phyloP scores from a whole-genome alignment of 2,329 filamentous ascomycete genomes.

The Neoarthrinium moseri region DNA sequence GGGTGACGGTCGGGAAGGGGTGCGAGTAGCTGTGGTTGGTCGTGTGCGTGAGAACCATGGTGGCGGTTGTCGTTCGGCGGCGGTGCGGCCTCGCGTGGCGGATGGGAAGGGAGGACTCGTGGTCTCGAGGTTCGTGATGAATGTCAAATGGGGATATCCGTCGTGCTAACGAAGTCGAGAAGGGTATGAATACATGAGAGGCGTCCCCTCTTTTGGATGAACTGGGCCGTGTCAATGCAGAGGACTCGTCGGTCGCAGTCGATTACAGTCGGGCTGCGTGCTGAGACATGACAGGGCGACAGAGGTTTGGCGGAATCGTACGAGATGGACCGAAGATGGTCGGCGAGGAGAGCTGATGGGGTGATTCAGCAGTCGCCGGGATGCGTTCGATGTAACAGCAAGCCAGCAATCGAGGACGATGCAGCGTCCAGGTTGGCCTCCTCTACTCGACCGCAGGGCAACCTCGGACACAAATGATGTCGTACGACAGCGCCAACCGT shows the following conservation, averaged over 20 bases:
- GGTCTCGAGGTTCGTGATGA: too few relatives aligned
- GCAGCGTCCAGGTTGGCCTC: too few relatives aligned
- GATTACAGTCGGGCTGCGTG: neutral
- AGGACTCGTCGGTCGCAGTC: constrained; percentile 4
- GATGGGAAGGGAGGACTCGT: too few relatives aligned
- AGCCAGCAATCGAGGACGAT: too few relatives aligned
- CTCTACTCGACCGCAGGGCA: too few relatives aligned
- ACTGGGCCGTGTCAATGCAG: neutral
- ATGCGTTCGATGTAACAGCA: too few relatives aligned
- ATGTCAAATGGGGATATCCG: too few relatives aligned
- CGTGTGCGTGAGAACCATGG: constrained; percentile 63
- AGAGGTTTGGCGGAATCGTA: neutral
- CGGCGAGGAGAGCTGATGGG: neutral
- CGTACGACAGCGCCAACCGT: constrained; percentile 3
- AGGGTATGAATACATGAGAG: too few relatives aligned
- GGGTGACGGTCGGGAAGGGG: constrained; percentile 79
- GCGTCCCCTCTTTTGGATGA: too few relatives aligned
- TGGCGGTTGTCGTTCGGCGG: constrained; percentile 20
- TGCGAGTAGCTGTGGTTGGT: constrained; percentile 75
- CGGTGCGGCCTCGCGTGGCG: too few relatives aligned
- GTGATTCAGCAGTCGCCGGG: too few relatives aligned
- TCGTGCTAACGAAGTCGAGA: too few relatives aligned
- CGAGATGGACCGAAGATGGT: constrained; percentile 2
- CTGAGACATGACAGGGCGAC: neutral
- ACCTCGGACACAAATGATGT: constrained; percentile 3